These are phyloP conservation scores for Phytophthora vignae DNA, from an alignment of 352 stramenopile genomes.

Conservation along the genomic window DNA sequence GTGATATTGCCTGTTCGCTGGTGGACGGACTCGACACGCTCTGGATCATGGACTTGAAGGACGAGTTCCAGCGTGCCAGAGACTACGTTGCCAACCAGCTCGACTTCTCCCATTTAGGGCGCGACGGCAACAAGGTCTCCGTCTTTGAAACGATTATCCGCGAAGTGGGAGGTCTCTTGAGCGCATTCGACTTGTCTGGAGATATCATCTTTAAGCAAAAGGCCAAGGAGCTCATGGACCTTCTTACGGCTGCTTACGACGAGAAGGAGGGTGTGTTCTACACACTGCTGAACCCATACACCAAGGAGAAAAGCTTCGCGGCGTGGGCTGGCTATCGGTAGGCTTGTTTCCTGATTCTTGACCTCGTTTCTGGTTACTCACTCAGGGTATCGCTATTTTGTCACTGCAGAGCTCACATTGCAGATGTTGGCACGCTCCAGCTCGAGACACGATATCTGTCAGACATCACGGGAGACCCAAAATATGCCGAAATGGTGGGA, in stretches of 20 bases:
- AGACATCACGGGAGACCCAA: slow-evolving; percentile 76
- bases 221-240: slow-evolving; percentile 92
- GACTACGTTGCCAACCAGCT: slow-evolving; percentile 89
- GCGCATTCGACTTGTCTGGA: slow-evolving; percentile 93
- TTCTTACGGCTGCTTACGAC: slow-evolving; percentile 92
- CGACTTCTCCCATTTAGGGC: slow-evolving; percentile 82
- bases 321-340: slow-evolving; percentile 52
- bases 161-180: slow-evolving; percentile 96
- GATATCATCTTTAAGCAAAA: slow-evolving; percentile 93
- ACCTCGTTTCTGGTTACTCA: neutral
- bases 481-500: slow-evolving; percentile 71
- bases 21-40: slow-evolving; percentile 97
- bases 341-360: neutral
- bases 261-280: slow-evolving; percentile 92
- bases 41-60: slow-evolving; percentile 95
- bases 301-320: slow-evolving; percentile 55
- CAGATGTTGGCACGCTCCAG: slow-evolving; percentile 87
- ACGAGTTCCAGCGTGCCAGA: slow-evolving; percentile 92
- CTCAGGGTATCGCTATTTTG: neutral
- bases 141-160: slow-evolving; percentile 99
- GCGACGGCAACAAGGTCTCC: slow-evolving; percentile 79
- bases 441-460: slow-evolving; percentile 86
- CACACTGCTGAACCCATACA: slow-evolving; percentile 90
- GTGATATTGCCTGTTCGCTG: slow-evolving; percentile 91
- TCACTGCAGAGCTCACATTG: slow-evolving; percentile 63